Evolutionary conservation across 108 stramenopile genomes (phyloP), one percentile per base, ranked within the genome.

Genomic region (Stephanodiscus triporus): DNA sequence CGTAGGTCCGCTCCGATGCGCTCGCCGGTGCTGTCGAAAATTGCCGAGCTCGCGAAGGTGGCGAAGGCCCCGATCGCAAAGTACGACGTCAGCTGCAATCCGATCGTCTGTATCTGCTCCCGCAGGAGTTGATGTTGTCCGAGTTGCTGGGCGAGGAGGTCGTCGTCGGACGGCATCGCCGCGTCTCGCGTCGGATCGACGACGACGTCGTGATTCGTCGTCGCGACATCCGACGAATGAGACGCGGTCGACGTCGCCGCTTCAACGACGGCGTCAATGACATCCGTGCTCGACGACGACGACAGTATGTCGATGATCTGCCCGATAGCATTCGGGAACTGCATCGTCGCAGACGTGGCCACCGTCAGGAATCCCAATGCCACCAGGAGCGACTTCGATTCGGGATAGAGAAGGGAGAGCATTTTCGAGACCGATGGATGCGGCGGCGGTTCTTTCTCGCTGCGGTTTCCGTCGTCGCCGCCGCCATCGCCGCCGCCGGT

Each of bases 261-360:
- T n/a, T n/a, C n/a, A 27, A 56, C 43, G 17, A 58, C 40, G 51
- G 32, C 45, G 66, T 47, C 43, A 1, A 69, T 58, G 17, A 60
- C 73, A 45, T 45, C 51, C 9, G 8, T 24, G 51, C 26, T 53
- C 20, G 20, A 11, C 5, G 63, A 56, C 20, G 20, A 22, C 16
- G 72, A 73, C 14, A 81, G 58, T 11, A 81, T 70, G 69, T 81
- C 80, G 66, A 81, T 74, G 67, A 81, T 81, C 22, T 63, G 49
- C 22, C 68, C 80, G 11, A 81, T 74, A 0, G 73, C 72, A 50
- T 74, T 74, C 42, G 80, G 80, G 50, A 81, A 73, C 55, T 81
- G 80, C 68, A 81, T 74, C 36, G 80, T 81, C 29, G 80, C 80
- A 7, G 67, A 68, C 37, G 80, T 81, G 0, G 80, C 67, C 30